Evolutionary conservation across 2,329 filamentous ascomycete species (phyloP).

Genomic region (Xylaria sp.): DNA sequence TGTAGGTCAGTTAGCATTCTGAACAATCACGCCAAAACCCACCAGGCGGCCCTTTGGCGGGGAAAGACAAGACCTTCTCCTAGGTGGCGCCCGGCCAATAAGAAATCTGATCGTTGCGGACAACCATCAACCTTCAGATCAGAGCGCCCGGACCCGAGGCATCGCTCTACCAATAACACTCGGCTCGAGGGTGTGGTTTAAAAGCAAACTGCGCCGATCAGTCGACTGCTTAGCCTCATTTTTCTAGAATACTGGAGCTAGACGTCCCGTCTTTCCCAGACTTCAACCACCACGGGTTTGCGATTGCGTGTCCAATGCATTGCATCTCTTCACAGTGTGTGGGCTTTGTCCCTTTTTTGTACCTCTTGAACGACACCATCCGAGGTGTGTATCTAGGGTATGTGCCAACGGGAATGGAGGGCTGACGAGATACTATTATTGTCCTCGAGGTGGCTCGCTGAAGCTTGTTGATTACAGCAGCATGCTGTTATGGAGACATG

Average conservation of each 20-base stretch:
- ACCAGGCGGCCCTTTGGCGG: not conserved
- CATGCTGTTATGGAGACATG: conserved; percentile 1
- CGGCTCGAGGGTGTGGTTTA: not conserved
- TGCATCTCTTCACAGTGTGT: conserved; percentile 19
- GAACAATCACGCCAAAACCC: conserved; percentile 12
- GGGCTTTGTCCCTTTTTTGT: conserved; percentile 9
- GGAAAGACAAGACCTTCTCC: not conserved
- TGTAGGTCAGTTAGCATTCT: conserved; percentile 20
- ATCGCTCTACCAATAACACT: not conserved
- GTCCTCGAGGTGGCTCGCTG: not conserved
- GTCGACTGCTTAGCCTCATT: conserved; percentile 5
- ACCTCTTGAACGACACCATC: conserved; percentile 9
- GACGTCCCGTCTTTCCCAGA: not conserved
- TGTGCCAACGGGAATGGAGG: not conserved
- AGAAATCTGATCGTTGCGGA: conserved; percentile 2
- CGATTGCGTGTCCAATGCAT: conserved; percentile 4
- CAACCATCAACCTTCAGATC: conserved; percentile 13
- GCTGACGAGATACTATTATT: not conserved
- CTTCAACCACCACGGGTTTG: not conserved
- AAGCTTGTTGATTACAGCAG: conserved; percentile 8
- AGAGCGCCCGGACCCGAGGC: not conserved
- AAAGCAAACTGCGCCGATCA: not conserved
- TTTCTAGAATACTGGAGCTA: conserved; percentile 8
- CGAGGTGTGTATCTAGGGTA: conserved; percentile 4
- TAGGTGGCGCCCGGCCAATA: conserved; percentile 5